Conservation (phyloP, 257 asterid genomes). For the Nicotiana tomentosiformis region DNA sequence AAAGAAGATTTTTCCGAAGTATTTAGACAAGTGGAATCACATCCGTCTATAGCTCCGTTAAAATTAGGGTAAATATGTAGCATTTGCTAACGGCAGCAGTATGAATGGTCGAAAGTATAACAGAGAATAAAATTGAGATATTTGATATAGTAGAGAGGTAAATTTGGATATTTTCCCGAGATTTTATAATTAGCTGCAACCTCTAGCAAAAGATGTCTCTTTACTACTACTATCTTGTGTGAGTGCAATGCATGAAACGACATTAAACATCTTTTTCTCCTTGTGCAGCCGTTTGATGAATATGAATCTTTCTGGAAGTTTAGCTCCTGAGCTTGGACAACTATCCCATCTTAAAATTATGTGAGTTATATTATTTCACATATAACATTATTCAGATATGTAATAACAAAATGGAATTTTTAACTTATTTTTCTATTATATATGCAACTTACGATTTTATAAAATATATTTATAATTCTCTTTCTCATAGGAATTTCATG, state of each 20-base stretch:
- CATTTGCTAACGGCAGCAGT: too few species aligned
- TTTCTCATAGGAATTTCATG: slow-evolving; percentile 35
- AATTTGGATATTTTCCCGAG: background rate
- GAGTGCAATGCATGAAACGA: background rate
- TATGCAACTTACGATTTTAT: background rate
- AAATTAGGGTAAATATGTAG: too few species aligned
- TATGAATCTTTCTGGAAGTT: slow-evolving; percentile 36
- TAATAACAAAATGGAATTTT: background rate
- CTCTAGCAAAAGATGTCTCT: background rate
- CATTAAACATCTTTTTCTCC: background rate
- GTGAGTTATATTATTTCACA: slow-evolving; percentile 22
- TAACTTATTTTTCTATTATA: background rate
- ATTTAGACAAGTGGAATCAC: too few species aligned
- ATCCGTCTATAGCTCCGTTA: too few species aligned
- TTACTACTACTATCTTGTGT: background rate
- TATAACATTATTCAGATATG: background rate
- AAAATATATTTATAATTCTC: background rate
- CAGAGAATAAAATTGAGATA: too few species aligned
- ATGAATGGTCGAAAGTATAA: too few species aligned
- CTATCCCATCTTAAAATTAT: slow-evolving; percentile 32
- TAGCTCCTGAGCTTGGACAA: slow-evolving; percentile 41
- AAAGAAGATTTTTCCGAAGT: too few species aligned
- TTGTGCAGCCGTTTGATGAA: slow-evolving; percentile 39
- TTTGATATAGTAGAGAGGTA: background rate
- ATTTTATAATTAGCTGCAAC: background rate